Evolutionary conservation across 371 early-diverging fungal species (phyloP), one percentile per base, ranked within the genome.

Genomic region (Mortierella sp.): DNA sequence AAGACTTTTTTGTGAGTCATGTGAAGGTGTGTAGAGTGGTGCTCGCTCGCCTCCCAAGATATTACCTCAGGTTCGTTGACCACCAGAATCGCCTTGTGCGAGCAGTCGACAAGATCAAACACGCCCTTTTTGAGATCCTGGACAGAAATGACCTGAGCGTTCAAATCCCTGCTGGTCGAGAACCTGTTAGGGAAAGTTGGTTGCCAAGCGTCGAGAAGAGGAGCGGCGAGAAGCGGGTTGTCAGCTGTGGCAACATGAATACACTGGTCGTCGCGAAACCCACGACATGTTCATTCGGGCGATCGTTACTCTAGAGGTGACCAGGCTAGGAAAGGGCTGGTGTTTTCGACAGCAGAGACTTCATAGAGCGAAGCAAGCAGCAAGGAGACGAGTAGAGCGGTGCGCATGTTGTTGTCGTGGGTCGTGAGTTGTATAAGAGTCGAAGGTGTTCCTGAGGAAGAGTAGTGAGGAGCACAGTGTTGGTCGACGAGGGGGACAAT

Each of bases 261-360:
- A 10, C 8, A n/a, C n/a, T n/a, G n/a, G n/a, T n/a, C n/a, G n/a
- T n/a, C n/a, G n/a, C n/a, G n/a, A n/a, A n/a, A n/a, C n/a, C n/a
- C n/a, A n/a, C n/a, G n/a, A n/a, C n/a, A n/a, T n/a, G n/a, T n/a
- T n/a, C n/a, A n/a, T n/a, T n/a, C n/a, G n/a, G n/a, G n/a, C n/a
- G n/a, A n/a, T n/a, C 48, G 19, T 58, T 74, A 74, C 76, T 60
- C 60, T 48, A 64, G 63, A n/a, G 76, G 68, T 7, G 76, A 74
- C 64, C 68, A 74, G 22, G 76, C 76, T 14, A 74, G 54, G 64
- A 74, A 74, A 1, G 76, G 76, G 5, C 64, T 29, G 6, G 76
- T 68, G 43, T 63, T 63, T 51, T 74, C 76, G 34, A 68, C 40
- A n/a, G 68, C 76, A 13, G 76, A 63, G n/a, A 74, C 76, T 61